Evolutionary conservation across 192 early-diverging fungal species (phyloP), one percentile per base, ranked within the genome.

Genomic region (Backusella mclennaniae): DNA sequence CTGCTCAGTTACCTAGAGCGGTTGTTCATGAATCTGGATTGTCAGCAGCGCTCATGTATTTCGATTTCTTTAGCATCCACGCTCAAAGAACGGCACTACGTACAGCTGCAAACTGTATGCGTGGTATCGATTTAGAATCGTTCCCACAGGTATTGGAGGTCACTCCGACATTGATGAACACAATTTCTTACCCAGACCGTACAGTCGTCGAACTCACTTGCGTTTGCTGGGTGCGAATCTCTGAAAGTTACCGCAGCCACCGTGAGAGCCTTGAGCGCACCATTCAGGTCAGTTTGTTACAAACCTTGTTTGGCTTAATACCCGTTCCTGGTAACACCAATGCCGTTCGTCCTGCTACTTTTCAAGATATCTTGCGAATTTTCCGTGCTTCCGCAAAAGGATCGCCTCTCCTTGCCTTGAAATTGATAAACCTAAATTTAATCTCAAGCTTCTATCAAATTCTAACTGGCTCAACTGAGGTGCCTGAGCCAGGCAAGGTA

Each of bases 1-100:
- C 91, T 1, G 87, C 84, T 3, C 96, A 96, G 33, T 90, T 90
- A 39, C 92, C 94, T 0, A 77, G 82, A 38, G 84, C 89, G 21
- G 87, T 96, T 19, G 79, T 95, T 15, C 84, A 88, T 31, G 92
- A 89, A 56, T 91, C 91, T 39, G 96, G 95, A 14, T 73, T 97
- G 73, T 80, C 85, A 6, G 95, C 94, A 0, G 87, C 87, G 3
- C 84, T 98, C 23, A 90, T 90, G 86, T 97, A 92, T 63, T 79
- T 98, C 11, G 97, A 98, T 72, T 98, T 98, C 82, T 97, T 97
- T 77, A 85, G 91, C 29, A 87, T 95, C 3, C 91, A 92, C 63
- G 92, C 94, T 0, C 96, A 98, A 80, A 86, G 94, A 19, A 92
- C 89, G 1, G 93, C 94, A 1, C 84, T 97, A 38, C 90, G 87